phyloP scores from a whole-genome alignment of 208 protist genomes.

The Trypanosoma brucei region DNA sequence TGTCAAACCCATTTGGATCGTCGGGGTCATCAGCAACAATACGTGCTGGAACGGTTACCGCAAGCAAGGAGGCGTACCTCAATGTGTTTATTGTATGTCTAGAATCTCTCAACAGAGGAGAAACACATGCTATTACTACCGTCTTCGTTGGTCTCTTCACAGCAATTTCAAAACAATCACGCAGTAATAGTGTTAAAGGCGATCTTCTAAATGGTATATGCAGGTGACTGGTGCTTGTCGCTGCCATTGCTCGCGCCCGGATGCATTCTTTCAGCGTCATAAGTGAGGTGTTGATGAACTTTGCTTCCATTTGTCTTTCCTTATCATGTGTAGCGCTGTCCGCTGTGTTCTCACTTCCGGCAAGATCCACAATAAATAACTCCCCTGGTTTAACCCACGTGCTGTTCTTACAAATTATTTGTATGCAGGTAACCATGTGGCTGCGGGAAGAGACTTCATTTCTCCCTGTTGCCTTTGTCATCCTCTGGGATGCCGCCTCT shows the following conservation, averaged over 20 bases:
- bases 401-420: slow-evolving; percentile 73
- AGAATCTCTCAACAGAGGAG: slow-evolving; percentile 80
- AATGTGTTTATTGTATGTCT: slow-evolving; percentile 88
- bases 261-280: slow-evolving; percentile 92
- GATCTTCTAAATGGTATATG: slow-evolving; percentile 89
- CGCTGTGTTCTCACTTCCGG: slow-evolving; percentile 88
- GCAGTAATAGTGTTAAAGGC: slow-evolving; percentile 80
- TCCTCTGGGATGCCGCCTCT: slow-evolving; percentile 66
- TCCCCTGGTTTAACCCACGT: slow-evolving; percentile 81
- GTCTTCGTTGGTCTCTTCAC: slow-evolving; percentile 84
- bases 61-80: slow-evolving; percentile 81
- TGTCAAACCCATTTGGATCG: slow-evolving; percentile 78
- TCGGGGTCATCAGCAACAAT: slow-evolving; percentile 72
- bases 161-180: slow-evolving; percentile 89
- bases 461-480: slow-evolving; percentile 68
- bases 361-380: slow-evolving; percentile 84
- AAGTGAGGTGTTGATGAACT: slow-evolving; percentile 91
- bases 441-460: slow-evolving; percentile 84
- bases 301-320: slow-evolving; percentile 68
- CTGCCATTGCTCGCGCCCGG: slow-evolving; percentile 57
- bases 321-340: slow-evolving; percentile 87
- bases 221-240: slow-evolving; percentile 70
- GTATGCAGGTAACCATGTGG: slow-evolving; percentile 84
- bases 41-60: slow-evolving; percentile 61
- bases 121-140: slow-evolving; percentile 89